A percentile compares a stretch with the other conserved stretches of the same genome.
Conservation (phyloP, 2,329 filamentous ascomycete genomes). For the Leptographium wingfieldii region DNA sequence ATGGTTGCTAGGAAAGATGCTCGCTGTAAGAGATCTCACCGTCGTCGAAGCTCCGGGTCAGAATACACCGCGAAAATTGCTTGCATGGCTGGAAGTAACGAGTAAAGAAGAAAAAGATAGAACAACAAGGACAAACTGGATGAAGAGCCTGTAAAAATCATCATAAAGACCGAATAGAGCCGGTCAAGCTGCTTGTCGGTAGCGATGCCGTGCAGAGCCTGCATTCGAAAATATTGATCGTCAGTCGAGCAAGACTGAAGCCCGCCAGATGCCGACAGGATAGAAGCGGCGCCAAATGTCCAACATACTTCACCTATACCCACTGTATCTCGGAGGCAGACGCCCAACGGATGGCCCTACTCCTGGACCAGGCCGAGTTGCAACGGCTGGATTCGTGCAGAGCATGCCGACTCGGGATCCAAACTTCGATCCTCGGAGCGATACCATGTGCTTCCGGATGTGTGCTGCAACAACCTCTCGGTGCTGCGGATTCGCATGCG, state of each 20-base stretch:
- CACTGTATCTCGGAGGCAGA: slow-evolving; percentile 45
- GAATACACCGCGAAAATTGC: slow-evolving; percentile 16
- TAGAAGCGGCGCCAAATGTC: background rate
- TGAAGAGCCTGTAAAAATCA: background rate
- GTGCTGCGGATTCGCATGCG: slow-evolving; percentile 75
- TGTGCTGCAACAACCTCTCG: slow-evolving; percentile 87
- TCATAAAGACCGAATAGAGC: slow-evolving; percentile 4
- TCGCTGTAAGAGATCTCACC: slow-evolving; percentile 20
- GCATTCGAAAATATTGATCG: background rate
- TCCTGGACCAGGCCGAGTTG: slow-evolving; percentile 79
- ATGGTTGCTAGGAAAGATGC: slow-evolving; percentile 24
- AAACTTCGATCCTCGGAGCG: slow-evolving; percentile 93
- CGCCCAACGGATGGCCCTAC: slow-evolving; percentile 53
- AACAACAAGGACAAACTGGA: background rate
- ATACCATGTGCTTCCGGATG: slow-evolving; percentile 99
- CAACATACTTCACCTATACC: slow-evolving; percentile 32
- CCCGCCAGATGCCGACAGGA: background rate
- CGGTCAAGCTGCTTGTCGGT: slow-evolving; percentile 1
- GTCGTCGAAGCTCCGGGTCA: slow-evolving; percentile 14
- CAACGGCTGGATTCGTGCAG: slow-evolving; percentile 85
- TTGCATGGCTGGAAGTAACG: slow-evolving; percentile 3
- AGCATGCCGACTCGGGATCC: slow-evolving; percentile 98
- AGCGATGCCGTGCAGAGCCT: slow-evolving; percentile 1
- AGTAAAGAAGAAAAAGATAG: slow-evolving; percentile 3
- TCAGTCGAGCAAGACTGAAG: background rate